Conservation (phyloP, 2,329 filamentous ascomycete genomes). For the Chaetomium olivaceum region DNA sequence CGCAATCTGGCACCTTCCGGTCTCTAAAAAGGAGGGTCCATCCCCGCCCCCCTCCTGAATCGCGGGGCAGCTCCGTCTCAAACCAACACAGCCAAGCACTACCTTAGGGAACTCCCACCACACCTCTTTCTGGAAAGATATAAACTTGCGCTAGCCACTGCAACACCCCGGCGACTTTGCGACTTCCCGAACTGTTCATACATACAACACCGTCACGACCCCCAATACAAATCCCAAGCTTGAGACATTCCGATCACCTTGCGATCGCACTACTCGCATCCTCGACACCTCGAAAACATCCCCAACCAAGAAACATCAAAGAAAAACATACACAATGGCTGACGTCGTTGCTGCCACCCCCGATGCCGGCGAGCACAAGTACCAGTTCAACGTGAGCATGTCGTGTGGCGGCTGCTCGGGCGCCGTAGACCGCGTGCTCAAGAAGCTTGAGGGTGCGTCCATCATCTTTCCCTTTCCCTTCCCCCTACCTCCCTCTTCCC, state of each 20-base stretch:
- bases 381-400: conserved; percentile 96
- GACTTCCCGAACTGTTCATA: neutral
- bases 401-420: conserved; percentile 94
- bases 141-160: neutral
- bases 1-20: conserved; percentile 20
- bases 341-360: conserved; percentile 20
- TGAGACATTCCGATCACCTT: neutral
- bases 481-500: neutral
- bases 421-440: conserved; percentile 86
- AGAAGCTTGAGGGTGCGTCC: conserved; percentile 78
- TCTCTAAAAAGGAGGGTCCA: conserved; percentile 12
- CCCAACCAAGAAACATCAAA: neutral
- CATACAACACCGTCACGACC: neutral
- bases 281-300: neutral
- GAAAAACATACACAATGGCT: conserved; percentile 14
- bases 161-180: neutral
- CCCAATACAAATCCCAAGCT: neutral
- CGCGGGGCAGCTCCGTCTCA: conserved; percentile 14
- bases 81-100: neutral
- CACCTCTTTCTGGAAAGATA: neutral
- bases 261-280: neutral
- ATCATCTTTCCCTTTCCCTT: neutral
- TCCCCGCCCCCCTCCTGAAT: conserved; percentile 8
- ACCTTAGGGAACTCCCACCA: too few species aligned
- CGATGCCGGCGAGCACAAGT: conserved; percentile 65